Base-by-base conservation (phyloP, 78 protist genomes). In the Dictyostelium discoideum region DNA sequence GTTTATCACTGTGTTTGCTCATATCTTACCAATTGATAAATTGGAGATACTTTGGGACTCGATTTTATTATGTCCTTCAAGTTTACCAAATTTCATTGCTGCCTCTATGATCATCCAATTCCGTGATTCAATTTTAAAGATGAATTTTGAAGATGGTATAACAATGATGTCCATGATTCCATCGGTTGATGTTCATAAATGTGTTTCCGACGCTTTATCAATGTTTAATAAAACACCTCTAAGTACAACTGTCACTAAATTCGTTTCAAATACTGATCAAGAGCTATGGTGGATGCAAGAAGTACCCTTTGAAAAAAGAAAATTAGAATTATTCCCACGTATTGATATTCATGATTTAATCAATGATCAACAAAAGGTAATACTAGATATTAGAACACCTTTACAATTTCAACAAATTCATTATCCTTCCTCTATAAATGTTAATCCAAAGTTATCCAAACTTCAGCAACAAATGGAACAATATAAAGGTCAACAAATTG, bases 1-100 rank as follows among this genome's bases (percentile, higher is more conserved):
- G 98, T 96, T 96, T 57, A 89, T 97, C 10, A 98, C 99, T 22
- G 54, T 95, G 18, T 98, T 95, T 85, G 85, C 97, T 6, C 97
- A 85, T 44, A 16, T 69, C 0, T 26, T 87, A 20, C 85, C 98
- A 2, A 16, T 98, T 20, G 98, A 98, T 18, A 88, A 93, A 48
- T 89, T 98, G 18, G 96, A 72, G 42, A 72, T 42, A 22, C 79
- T 95, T 20, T 98, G 98, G 98, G 99, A 98, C 85, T 92, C 94
- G 10, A 67, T 98, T 16, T 39, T 98, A 24, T 73, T 98, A 18
- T 48, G 96, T 37, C 87, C 96, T n/a, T 37, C 87, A 24, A 46
- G 95, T 32, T 48, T 96, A n/a, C 92, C 97, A 39, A 54, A 93
- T 29, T 92, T 81, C 78, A 67, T 96, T 20, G 97, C 95, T 11